Base-by-base conservation (phyloP, 768 basidiomycete species). In the Mycena polygramma region DNA sequence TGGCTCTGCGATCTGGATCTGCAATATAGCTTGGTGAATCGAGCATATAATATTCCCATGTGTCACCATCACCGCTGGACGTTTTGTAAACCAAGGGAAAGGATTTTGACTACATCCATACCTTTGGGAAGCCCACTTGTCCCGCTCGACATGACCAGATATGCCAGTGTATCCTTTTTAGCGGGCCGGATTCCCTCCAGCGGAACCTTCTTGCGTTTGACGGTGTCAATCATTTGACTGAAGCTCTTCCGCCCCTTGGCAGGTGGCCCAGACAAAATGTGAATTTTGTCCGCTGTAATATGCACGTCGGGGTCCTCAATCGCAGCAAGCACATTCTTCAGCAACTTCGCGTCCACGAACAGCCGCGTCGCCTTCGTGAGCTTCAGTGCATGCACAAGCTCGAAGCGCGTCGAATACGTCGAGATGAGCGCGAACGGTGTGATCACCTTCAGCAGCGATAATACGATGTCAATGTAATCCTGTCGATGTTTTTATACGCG, bases 71-170 rank as follows among this genome's bases (percentile, higher is more conserved):
- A 93, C 89, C 7, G 87, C 92, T 93, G 70, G 17, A 51, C 36
- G 10, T 59, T 9, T 49, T 22, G 37, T 54, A 17, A 66, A 24
- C 13, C 11, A 11, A 41, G 15, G 15, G 11, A 41, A 10, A 41
- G 2, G 41, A 41, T 10, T 41, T 41, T 15, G 41, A 41, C 10
- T 11, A 41, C 10, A 10, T 15, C 10, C 66, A 26, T 35, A 89
- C 92, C 92, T 87, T 94, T 94, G 0, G 93, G 92, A 5, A 90
- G 80, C 0, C 93, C 93, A 68, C 86, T 93, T 0, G 93, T 94
- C 26, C 93, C 93, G 73, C 93, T 94, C 0, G 93, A 94, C 75
- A 92, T 93, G 0, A 91, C 81, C 4, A 94, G 81, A 76, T 94
- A 92, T 0, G 91, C 92, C 1, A 93, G 79, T 0, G 90, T 91